A percentile compares a stretch with the other conserved stretches of the same genome.
Conservation (phyloP, 2,329 filamentous ascomycete species). For the Aschersonia sp. region DNA sequence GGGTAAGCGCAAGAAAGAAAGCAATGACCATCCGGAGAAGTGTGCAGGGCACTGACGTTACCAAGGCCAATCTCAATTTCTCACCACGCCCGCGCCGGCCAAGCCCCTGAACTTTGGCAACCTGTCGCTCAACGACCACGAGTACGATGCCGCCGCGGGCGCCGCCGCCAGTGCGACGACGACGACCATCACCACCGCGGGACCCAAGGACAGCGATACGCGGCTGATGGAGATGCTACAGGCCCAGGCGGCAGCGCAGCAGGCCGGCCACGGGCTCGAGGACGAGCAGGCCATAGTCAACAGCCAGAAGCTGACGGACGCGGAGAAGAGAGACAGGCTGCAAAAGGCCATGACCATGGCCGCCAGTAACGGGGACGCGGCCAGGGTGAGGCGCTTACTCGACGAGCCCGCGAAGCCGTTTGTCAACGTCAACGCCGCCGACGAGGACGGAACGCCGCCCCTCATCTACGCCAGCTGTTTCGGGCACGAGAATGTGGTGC, state of each 20-base stretch:
- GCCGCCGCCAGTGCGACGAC: conserved; percentile 10
- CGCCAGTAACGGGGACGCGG: conserved; percentile 86
- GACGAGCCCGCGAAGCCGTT: conserved; percentile 57
- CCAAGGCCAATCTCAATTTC: conserved; percentile 84
- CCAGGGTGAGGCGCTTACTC: conserved; percentile 63
- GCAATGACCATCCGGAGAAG: background rate
- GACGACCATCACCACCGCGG: too few relatives aligned
- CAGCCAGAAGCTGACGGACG: conserved; percentile 57
- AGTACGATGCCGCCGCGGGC: conserved; percentile 42
- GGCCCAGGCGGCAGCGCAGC: conserved; percentile 73
- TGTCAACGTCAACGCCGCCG: conserved; percentile 73
- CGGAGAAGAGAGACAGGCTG: conserved; percentile 65
- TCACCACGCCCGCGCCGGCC: conserved; percentile 72
- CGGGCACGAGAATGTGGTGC: conserved; percentile 80
- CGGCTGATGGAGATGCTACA: conserved; percentile 92
- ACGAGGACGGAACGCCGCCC: conserved; percentile 92
- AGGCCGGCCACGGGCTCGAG: conserved; percentile 55
- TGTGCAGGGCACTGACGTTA: conserved; percentile 7
- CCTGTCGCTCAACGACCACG: conserved; percentile 67
- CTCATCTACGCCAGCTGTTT: conserved; percentile 98
- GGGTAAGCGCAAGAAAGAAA: conserved; percentile 33
- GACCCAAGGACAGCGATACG: conserved; percentile 57
- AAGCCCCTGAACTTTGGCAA: conserved; percentile 73
- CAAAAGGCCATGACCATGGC: conserved; percentile 90
- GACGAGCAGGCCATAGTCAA: conserved; percentile 68